Conservation (phyloP, 805 yeast species). For the Candida tibetensis region DNA sequence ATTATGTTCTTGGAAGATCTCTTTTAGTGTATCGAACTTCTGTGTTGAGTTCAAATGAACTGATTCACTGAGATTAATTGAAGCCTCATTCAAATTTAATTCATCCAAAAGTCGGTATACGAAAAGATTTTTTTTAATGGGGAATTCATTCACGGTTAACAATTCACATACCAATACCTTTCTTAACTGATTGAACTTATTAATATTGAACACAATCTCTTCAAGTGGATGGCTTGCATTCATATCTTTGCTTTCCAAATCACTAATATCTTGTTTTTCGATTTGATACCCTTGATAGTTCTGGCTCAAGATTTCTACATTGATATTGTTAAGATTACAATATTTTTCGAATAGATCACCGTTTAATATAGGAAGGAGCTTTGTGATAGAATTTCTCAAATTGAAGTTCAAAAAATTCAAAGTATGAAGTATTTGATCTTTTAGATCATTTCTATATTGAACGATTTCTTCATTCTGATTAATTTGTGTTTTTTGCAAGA, state of each 20-base stretch:
- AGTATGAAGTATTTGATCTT: conserved; percentile 20
- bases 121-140: conserved; percentile 27
- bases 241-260: conserved; percentile 4
- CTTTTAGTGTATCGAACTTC: conserved; percentile 18
- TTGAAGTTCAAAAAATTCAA: conserved; percentile 29
- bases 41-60: conserved; percentile 9
- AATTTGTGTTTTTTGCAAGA: conserved; percentile 6
- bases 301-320: conserved; percentile 17
- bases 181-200: conserved; percentile 35
- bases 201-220: conserved; percentile 12
- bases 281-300: conserved; percentile 1
- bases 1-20: conserved; percentile 23
- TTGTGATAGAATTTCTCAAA: conserved; percentile 25
- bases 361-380: conserved; percentile 31
- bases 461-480: background rate
- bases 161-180: conserved; percentile 39
- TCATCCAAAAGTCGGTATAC: conserved; percentile 25
- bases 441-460: conserved; percentile 10
- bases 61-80: background rate
- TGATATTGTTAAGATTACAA: conserved; percentile 36
- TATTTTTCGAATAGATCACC: conserved; percentile 40
- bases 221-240: background rate
- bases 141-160: conserved; percentile 32
- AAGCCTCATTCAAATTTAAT: conserved; percentile 9
- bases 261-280: background rate